These are phyloP conservation scores for Cryptococcus amylolentus DNA, from an alignment of 1,284 basidiomycete species.

Conservation along the genomic window DNA sequence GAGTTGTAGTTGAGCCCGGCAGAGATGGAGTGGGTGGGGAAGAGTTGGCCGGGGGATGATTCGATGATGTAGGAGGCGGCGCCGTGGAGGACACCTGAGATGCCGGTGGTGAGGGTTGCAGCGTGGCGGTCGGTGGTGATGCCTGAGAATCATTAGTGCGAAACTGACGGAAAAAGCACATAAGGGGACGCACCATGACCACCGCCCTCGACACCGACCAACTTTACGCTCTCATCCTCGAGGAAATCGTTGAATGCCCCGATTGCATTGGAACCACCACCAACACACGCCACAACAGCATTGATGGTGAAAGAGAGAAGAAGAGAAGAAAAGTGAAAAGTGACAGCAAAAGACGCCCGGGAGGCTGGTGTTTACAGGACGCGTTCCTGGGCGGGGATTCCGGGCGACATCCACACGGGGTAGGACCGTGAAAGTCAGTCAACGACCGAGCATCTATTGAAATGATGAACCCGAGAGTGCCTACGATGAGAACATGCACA, in stretches of 20 bases:
- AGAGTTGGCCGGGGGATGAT: slow-evolving; percentile 82
- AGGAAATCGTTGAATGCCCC: slow-evolving; percentile 97
- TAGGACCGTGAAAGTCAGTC: too few species aligned
- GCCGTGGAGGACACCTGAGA: slow-evolving; percentile 92
- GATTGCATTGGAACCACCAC: slow-evolving; percentile 95
- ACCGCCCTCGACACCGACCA: slow-evolving; percentile 93
- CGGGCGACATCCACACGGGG: too few species aligned
- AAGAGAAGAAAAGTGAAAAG: too few species aligned
- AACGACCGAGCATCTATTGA: too few species aligned
- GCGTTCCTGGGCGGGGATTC: too few species aligned
- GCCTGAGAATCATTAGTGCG: slow-evolving; percentile 50
- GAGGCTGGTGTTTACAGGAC: too few species aligned
- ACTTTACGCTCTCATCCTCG: slow-evolving; percentile 70
- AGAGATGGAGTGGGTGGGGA: slow-evolving; percentile 94
- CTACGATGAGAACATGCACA: too few species aligned
- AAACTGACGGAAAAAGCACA: not conserved
- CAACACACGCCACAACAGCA: slow-evolving; percentile 92
- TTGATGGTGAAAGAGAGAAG: too few species aligned
- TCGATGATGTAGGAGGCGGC: slow-evolving; percentile 91
- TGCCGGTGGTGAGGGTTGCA: slow-evolving; percentile 84
- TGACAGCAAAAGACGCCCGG: too few species aligned
- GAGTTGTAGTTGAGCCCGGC: slow-evolving; percentile 62
- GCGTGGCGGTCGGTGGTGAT: slow-evolving; percentile 81
- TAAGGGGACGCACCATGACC: slow-evolving; percentile 67
- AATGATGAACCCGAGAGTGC: too few species aligned